Conservation (phyloP, 768 basidiomycete genomes). For the Ephemerocybe angulata region DNA sequence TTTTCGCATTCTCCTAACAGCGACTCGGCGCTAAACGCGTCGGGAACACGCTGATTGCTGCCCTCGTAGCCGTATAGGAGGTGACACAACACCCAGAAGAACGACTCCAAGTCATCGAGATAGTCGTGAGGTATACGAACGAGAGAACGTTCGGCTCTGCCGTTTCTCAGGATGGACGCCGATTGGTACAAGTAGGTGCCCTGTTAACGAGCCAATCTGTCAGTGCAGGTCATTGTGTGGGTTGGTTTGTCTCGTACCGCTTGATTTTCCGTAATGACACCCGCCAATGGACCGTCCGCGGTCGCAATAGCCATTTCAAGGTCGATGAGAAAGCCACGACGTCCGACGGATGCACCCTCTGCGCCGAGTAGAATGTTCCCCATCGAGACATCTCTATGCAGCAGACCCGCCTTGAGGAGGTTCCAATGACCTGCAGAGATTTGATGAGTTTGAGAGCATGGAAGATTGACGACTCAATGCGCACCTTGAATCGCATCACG, state of each 20-base stretch:
- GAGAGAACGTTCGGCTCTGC: not conserved
- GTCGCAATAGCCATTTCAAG: not conserved
- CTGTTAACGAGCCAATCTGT: not conserved
- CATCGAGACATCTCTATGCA: constrained; percentile 1
- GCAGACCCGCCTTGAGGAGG: not conserved
- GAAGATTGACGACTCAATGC: not conserved
- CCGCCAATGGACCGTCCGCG: no score
- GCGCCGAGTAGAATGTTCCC: not conserved
- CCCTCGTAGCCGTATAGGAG: not conserved
- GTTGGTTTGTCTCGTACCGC: not conserved
- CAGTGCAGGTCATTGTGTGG: no score
- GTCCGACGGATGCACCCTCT: not conserved
- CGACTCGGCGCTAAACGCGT: no score
- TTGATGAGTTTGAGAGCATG: not conserved
- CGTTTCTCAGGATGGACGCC: not conserved
- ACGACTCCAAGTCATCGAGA: constrained; percentile 2
- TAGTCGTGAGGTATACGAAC: not conserved
- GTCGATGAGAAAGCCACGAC: constrained; percentile 1
- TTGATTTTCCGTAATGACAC: not conserved
- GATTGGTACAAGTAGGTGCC: not conserved
- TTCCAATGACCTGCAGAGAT: not conserved
- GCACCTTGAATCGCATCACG: constrained; percentile 12
- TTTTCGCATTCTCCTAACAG: no score
- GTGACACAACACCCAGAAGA: not conserved
- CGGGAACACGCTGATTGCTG: no score